These are phyloP conservation scores for Kuraishia borneana DNA, from an alignment of 805 yeast species.

Conservation along the genomic window DNA sequence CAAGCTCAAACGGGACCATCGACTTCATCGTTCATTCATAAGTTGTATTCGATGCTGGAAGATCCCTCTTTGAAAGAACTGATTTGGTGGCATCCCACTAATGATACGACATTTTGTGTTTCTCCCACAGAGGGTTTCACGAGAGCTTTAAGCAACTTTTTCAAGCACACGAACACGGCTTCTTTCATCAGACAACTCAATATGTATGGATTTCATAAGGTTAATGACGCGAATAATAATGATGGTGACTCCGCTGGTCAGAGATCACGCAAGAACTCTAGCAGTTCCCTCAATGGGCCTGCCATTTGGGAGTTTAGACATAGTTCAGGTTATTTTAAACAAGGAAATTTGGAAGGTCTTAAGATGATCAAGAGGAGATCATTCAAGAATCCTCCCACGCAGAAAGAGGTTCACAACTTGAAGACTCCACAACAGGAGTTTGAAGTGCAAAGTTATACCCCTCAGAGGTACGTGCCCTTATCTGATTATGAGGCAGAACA, in stretches of 20 bases:
- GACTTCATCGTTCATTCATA: slow-evolving; percentile 65
- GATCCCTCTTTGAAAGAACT: slow-evolving; percentile 61
- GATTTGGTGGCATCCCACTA: slow-evolving; percentile 71
- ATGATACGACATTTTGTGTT: slow-evolving; percentile 58
- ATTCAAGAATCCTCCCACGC: slow-evolving; percentile 16
- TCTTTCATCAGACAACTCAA: slow-evolving; percentile 71
- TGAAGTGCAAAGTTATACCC: slow-evolving; percentile 9
- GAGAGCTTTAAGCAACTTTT: slow-evolving; percentile 53
- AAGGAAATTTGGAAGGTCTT: slow-evolving; percentile 69
- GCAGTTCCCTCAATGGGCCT: slow-evolving; percentile 6
- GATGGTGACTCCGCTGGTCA: slow-evolving; percentile 2
- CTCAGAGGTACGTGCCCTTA: slow-evolving; percentile 11
- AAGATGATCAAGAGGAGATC: slow-evolving; percentile 74
- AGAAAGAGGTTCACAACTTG: slow-evolving; percentile 17
- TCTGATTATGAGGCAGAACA: slow-evolving; percentile 10
- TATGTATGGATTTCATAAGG: slow-evolving; percentile 78
- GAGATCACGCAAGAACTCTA: slow-evolving; percentile 12
- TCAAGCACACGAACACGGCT: slow-evolving; percentile 74
- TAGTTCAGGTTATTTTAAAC: slow-evolving; percentile 62
- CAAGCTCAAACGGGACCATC: too few relatives aligned
- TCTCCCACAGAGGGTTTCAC: slow-evolving; percentile 82
- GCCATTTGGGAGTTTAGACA: slow-evolving; percentile 81
- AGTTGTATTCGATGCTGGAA: slow-evolving; percentile 83
- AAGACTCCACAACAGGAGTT: slow-evolving; percentile 7
- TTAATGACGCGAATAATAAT: slow-evolving; percentile 28